phyloP scores from a whole-genome alignment of 176 grass and related monocot genomes.

The Triticum turgidum region DNA sequence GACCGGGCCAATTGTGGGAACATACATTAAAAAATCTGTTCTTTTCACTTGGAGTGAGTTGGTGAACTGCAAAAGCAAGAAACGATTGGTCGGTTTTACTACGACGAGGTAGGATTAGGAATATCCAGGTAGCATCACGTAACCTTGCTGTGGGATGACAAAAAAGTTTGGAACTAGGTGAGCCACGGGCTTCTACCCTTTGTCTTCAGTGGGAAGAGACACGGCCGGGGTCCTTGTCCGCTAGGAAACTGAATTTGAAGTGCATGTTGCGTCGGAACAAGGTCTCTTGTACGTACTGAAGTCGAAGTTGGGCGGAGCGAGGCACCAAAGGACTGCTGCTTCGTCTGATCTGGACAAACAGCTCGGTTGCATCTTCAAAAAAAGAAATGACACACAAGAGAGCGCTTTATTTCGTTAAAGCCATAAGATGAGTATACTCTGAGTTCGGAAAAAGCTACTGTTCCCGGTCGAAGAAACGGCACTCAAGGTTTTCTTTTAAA shows the following conservation, averaged over 20 bases:
- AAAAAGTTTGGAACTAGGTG: background rate
- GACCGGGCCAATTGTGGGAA: background rate
- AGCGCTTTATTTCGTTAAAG: too few relatives aligned
- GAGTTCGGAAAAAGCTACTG: too few relatives aligned
- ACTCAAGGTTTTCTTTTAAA: too few relatives aligned
- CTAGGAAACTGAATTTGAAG: background rate
- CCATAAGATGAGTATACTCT: too few relatives aligned
- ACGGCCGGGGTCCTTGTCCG: background rate
- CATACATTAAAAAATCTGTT: too few relatives aligned
- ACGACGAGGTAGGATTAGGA: background rate
- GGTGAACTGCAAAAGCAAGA: background rate
- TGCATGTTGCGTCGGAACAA: background rate
- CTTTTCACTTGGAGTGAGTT: background rate
- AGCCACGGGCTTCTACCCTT: background rate
- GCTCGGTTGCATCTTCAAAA: background rate
- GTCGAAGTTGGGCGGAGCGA: background rate
- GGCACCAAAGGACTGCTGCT: background rate
- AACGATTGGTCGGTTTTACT: background rate
- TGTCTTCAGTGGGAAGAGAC: background rate
- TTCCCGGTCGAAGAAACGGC: too few relatives aligned
- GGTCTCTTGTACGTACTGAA: background rate
- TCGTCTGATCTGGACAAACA: background rate
- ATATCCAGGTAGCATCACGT: constrained; percentile 14
- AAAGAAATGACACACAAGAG: too few relatives aligned
- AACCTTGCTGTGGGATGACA: background rate